phyloP scores from a whole-genome alignment of 176 grass and related monocot species.

The Carex myosuroides region DNA sequence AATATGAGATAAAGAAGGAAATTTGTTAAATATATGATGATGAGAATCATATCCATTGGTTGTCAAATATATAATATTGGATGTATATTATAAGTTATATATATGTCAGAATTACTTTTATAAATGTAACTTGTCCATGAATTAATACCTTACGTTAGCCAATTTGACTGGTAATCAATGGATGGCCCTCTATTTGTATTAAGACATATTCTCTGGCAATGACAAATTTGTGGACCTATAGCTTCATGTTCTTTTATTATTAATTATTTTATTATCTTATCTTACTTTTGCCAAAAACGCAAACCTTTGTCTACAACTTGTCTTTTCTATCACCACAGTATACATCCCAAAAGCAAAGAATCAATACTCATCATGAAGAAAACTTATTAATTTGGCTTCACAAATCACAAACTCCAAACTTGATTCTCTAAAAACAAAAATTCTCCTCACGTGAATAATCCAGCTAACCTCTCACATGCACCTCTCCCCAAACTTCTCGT shows the following conservation, averaged over 20 bases:
- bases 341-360: constrained; percentile 40
- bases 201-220: not conserved
- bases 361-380: constrained; percentile 16
- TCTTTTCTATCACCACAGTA: constrained; percentile 2
- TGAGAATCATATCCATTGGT: too few relatives aligned
- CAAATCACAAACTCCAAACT: constrained; percentile 19
- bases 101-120: not conserved
- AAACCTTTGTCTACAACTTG: not conserved
- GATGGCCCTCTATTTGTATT: not conserved
- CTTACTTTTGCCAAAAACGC: not conserved
- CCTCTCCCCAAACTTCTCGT: not conserved
- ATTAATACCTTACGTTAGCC: not conserved
- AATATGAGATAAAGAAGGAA: too few relatives aligned
- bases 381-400: constrained; percentile 9
- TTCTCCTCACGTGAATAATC: constrained; percentile 6
- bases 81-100: not conserved
- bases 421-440: not conserved
- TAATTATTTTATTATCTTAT: not conserved
- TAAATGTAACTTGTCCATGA: not conserved
- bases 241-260: not conserved
- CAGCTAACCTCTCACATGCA: constrained; percentile 36
- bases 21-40: too few relatives aligned
- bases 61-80: not conserved
- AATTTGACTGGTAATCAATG: constrained; percentile 9
- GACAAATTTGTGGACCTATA: not conserved